Conservation (phyloP, 768 basidiomycete species). For the Leccinum aurantiacum region DNA sequence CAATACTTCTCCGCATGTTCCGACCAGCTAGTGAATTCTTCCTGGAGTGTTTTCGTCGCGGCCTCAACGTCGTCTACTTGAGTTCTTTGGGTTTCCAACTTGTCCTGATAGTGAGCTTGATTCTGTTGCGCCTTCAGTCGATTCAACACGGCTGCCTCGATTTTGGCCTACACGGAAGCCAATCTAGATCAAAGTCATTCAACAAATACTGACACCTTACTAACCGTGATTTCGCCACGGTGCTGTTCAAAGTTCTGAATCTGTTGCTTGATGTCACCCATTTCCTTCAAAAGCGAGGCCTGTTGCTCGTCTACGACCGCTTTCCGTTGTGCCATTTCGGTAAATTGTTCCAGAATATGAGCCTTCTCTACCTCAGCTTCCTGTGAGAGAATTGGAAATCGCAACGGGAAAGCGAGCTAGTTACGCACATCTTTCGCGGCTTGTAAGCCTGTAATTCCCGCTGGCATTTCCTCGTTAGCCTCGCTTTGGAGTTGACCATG, state of each 20-base stretch:
- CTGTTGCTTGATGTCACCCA: slow-evolving; percentile 46
- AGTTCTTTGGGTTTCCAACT: slow-evolving; percentile 49
- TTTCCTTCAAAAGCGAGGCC: slow-evolving; percentile 40
- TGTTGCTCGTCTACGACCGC: slow-evolving; percentile 48
- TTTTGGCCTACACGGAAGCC: slow-evolving; percentile 41
- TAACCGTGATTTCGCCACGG: slow-evolving; percentile 45
- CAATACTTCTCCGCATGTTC: slow-evolving; percentile 63
- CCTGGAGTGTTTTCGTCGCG: slow-evolving; percentile 49
- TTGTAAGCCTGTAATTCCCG: slow-evolving; percentile 56
- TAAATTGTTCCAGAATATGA: slow-evolving; percentile 47
- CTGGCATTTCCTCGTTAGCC: slow-evolving; percentile 68
- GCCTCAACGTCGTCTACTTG: slow-evolving; percentile 47
- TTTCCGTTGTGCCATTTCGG: slow-evolving; percentile 45
- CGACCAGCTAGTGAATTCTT: slow-evolving; percentile 70
- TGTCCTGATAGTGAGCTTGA: slow-evolving; percentile 49
- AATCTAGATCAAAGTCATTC: neutral
- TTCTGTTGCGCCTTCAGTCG: slow-evolving; percentile 52
- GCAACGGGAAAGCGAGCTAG: neutral
- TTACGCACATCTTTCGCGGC: slow-evolving; percentile 50
- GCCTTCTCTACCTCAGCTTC: slow-evolving; percentile 56
- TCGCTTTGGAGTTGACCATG: slow-evolving; percentile 52
- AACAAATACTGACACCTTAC: slow-evolving; percentile 14
- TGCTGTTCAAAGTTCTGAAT: slow-evolving; percentile 52
- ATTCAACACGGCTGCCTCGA: slow-evolving; percentile 47
- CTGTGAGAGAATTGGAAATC: slow-evolving; percentile 34